These are phyloP conservation scores for Suhomyces coccinellae DNA, from an alignment of 1,139 yeast species.

Conservation along the genomic window DNA sequence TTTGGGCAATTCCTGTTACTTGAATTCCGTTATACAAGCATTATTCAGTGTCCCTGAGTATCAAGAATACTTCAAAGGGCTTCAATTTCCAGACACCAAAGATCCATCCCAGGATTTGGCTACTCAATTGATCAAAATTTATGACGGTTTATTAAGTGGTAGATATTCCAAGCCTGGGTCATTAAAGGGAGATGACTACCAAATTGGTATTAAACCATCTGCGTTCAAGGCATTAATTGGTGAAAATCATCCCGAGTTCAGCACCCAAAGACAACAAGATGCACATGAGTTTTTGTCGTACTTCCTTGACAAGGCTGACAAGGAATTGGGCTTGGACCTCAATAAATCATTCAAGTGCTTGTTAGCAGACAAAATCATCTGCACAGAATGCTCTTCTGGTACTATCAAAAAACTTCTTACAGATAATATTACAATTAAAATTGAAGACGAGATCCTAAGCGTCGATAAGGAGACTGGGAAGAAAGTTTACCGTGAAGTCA, in stretches of 20 bases:
- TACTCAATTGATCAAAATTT: conserved; percentile 73
- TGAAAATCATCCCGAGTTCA: conserved; percentile 74
- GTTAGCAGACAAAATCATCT: conserved; percentile 63
- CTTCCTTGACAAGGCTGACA: conserved; percentile 63
- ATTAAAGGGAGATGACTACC: conserved; percentile 53
- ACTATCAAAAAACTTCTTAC: conserved; percentile 56
- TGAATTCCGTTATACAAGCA: conserved; percentile 79
- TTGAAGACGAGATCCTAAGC: conserved; percentile 40
- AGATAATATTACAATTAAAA: conserved; percentile 69
- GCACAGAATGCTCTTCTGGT: conserved; percentile 63
- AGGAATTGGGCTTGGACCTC: conserved; percentile 43
- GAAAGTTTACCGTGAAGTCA: conserved; percentile 49
- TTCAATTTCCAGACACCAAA: conserved; percentile 28
- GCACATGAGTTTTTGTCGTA: conserved; percentile 85
- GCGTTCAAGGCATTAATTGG: conserved; percentile 78
- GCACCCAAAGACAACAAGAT: conserved; percentile 90
- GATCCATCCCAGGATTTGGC: conserved; percentile 66
- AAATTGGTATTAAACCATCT: conserved; percentile 74
- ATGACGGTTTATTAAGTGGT: conserved; percentile 79
- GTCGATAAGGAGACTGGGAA: conserved; percentile 43
- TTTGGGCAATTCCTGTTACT: conserved; percentile 89
- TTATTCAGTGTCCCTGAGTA: conserved; percentile 47
- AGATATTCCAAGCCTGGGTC: conserved; percentile 61
- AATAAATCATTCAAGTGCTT: conserved; percentile 64
- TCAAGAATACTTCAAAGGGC: conserved; percentile 31